Conservation (phyloP, 805 yeast species). For the Candida andamanensis region DNA sequence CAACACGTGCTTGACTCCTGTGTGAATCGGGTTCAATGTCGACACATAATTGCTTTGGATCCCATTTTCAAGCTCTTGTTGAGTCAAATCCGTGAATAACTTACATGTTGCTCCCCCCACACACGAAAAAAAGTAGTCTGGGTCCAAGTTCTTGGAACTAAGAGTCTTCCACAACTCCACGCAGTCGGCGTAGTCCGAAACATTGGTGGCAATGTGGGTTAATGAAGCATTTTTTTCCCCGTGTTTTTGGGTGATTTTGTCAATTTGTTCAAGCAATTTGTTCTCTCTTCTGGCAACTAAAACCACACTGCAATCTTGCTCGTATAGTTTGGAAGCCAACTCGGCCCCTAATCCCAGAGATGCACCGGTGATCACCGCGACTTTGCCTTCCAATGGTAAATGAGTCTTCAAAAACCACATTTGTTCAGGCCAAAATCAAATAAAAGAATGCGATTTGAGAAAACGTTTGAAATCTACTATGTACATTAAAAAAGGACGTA, state of each 20-base stretch:
- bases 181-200: slow-evolving; percentile 50
- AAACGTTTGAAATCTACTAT: no score
- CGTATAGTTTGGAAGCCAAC: slow-evolving; percentile 55
- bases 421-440: no score
- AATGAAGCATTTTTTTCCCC: slow-evolving; percentile 21
- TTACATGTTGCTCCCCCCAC: slow-evolving; percentile 87
- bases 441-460: no score
- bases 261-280: slow-evolving; percentile 49
- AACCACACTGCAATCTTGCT: slow-evolving; percentile 57
- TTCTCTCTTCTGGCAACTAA: slow-evolving; percentile 72
- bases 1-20: slow-evolving; percentile 42
- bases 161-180: slow-evolving; percentile 38
- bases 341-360: slow-evolving; percentile 92
- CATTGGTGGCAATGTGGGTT: slow-evolving; percentile 56
- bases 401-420: slow-evolving; percentile 10
- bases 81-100: slow-evolving; percentile 61
- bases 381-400: slow-evolving; percentile 39
- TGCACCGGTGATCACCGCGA: slow-evolving; percentile 83
- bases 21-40: slow-evolving; percentile 66
- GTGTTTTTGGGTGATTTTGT: slow-evolving; percentile 29
- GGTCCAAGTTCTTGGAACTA: slow-evolving; percentile 30
- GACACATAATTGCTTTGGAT: slow-evolving; percentile 68
- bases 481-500: neutral
- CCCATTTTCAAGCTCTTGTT: slow-evolving; percentile 56
- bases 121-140: slow-evolving; percentile 77